Evolutionary conservation across 164 flowering plant genomes (phyloP), one percentile per base, ranked within the genome.

Genomic region (Piper betle): DNA sequence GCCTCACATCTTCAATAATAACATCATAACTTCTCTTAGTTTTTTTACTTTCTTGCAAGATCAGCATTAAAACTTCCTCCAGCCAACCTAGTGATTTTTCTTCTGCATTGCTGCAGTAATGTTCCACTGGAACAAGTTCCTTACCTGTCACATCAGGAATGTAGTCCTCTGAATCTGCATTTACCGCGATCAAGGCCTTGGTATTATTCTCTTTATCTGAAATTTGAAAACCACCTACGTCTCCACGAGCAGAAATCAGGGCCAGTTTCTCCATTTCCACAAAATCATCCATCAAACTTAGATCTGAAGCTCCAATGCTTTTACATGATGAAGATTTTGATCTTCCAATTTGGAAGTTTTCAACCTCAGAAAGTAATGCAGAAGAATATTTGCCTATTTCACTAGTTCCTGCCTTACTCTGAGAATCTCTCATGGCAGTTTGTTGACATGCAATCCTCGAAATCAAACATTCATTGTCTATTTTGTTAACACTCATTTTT

Each of bases 201-300:
- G 33, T 25, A 64, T n/a, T 65, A 46, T 16, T 56, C 53, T 38
- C 70, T n/a, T 57, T 62, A 40, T 71, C 66, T 61, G 70, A 53
- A 61, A 54, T 52, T 52, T 62, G 55, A 48, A 73, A 68, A 59
- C 59, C 65, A 46, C 57, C 71, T 58, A 56, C 53, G 53, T 78
- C 75, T 18, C 64, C 64, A 63, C 78, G 83, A 4, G 72, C 74
- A 57, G 87, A 76, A 65, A 90, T 87, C 54, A 93, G 76, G 46
- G 98, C 96, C n/a, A 87, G 54, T 71, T 81, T 84, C 73, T 92
- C 98, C 91, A 87, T 87, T 72, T 92, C 91, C n/a, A 73, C 80
- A 67, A 85, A 85, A 74, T 88, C 96, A 78, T 87, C 87, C 97
- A 91, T 86, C 25, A 84, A 72, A 60, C 81, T 79, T 66, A 85